Conservation (phyloP, 192 early-diverging fungal species). For the Coemansia sp. region DNA sequence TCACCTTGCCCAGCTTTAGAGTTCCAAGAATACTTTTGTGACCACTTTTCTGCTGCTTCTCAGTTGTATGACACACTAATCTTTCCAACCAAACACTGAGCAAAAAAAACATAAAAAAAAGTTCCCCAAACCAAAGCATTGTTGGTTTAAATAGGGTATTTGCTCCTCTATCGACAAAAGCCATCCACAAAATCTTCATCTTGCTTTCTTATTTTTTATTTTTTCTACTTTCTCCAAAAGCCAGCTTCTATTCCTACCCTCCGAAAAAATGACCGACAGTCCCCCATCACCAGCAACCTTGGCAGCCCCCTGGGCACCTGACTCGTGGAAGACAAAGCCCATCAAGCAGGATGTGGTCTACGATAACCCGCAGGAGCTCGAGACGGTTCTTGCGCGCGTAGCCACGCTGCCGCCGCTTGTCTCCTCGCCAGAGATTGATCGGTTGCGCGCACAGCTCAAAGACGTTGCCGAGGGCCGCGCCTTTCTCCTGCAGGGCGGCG, state of each 20-base stretch:
- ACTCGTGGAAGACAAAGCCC: slow-evolving; percentile 72
- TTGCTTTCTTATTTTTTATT: background rate
- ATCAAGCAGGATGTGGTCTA: slow-evolving; percentile 89
- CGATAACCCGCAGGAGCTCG: slow-evolving; percentile 68
- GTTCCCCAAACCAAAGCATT: slow-evolving; percentile 3
- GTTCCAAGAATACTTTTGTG: background rate
- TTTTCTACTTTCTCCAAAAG: background rate
- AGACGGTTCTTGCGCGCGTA: slow-evolving; percentile 73
- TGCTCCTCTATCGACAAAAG: background rate
- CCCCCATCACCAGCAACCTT: slow-evolving; percentile 1
- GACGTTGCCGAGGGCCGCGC: slow-evolving; percentile 89
- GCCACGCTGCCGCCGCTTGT: slow-evolving; percentile 86
- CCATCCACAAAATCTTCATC: background rate
- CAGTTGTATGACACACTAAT: slow-evolving; percentile 17
- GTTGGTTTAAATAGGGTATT: background rate
- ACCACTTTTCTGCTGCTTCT: slow-evolving; percentile 7
- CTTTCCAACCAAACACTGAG: background rate
- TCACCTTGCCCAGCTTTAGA: background rate
- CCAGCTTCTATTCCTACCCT: background rate
- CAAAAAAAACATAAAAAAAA: slow-evolving; percentile 1
- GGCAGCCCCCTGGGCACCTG: slow-evolving; percentile 59
- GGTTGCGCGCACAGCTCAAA: slow-evolving; percentile 75
- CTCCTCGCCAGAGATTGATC: slow-evolving; percentile 80
- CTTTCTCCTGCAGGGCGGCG: slow-evolving; percentile 96
- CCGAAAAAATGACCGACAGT: slow-evolving; percentile 9